Base-by-base conservation (phyloP, 495 filamentous ascomycete species). In the Physcia stellaris region DNA sequence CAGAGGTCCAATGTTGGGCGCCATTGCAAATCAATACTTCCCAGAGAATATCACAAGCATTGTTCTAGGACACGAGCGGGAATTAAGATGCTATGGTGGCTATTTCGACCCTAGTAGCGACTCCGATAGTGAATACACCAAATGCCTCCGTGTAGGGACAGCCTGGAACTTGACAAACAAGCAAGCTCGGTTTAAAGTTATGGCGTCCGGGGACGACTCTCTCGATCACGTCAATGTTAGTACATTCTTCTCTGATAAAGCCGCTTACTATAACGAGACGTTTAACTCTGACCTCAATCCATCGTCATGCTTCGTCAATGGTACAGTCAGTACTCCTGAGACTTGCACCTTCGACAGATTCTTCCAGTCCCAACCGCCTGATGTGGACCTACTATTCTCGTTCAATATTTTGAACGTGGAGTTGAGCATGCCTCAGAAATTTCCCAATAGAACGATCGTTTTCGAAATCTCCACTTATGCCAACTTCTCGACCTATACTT, bases 401-500 rank as follows among this genome's bases (percentile, higher is more conserved):
- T n/a, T n/a, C n/a, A n/a, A n/a, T n/a, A n/a, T n/a, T n/a, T n/a
- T n/a, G n/a, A n/a, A n/a, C n/a, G n/a, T n/a, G n/a, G n/a, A n/a
- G n/a, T n/a, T n/a, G n/a, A n/a, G n/a, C n/a, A n/a, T n/a, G n/a
- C n/a, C n/a, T n/a, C n/a, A n/a, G n/a, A n/a, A n/a, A n/a, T n/a
- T n/a, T n/a, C n/a, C n/a, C n/a, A n/a, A n/a, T n/a, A n/a, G n/a
- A n/a, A n/a, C n/a, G n/a, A n/a, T n/a, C n/a, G 26, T 13, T 30
- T 38, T n/a, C n/a, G n/a, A n/a, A n/a, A n/a, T n/a, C n/a, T n/a
- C n/a, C 35, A 37, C 23, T 10, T 39, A 40, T 11, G 22, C 43
- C 15, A 20, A 20, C 36, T 48, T 51, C 35, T 42, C 45, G 12
- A 46, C 35, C 6, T 54, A 51, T 35, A 33, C 40, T 18, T 35